Evolutionary conservation across 192 early-diverging fungal genomes (phyloP), one percentile per base, ranked within the genome.

Genomic region (Endogone sp.): DNA sequence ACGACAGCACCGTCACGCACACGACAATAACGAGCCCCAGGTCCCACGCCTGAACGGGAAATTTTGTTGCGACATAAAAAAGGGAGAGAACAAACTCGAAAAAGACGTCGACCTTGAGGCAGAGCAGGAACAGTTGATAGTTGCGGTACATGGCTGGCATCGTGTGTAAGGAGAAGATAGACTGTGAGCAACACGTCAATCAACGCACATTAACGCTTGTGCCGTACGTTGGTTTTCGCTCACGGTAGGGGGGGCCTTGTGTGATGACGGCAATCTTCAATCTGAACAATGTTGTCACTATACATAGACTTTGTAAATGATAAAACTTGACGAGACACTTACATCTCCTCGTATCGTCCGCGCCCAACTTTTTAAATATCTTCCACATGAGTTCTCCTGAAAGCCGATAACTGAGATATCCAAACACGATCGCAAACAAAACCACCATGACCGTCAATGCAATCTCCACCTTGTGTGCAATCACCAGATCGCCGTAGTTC

Each of bases 21-120:
- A 83, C 79, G 13, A 82, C 83, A 27, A 84, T 74, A 55, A 72
- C 82, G 44, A 79, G 80, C 57, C 81, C 79, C 22, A 81, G 60
- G 72, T 84, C 81, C 24, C 70, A 32, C 2, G 70, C 55, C 24
- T 70, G 64, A 21, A 83, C 37, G 16, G 37, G 37, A 49, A 49
- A 75, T 11, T 86, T 85, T 24, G 91, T 72, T 10, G 85, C 77
- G 28, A 91, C 62, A 65, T 82, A 87, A 66, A 91, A 90, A 27
- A 91, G 77, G 9, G 85, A 82, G 68, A 92, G 91, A 16, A 81
- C 84, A 4, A 92, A 58, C 64, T 92, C 91, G 79, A 95, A 95
- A 78, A 93, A 95, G 2, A 94, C 74, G 60, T 93, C 92, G 10
- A 94, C 63, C 75, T 95, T 95, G 44, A 95, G 78, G 13, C 93